Evolutionary conservation across 2,329 filamentous ascomycete species (phyloP).

Genomic region (Juglanconis sp.): DNA sequence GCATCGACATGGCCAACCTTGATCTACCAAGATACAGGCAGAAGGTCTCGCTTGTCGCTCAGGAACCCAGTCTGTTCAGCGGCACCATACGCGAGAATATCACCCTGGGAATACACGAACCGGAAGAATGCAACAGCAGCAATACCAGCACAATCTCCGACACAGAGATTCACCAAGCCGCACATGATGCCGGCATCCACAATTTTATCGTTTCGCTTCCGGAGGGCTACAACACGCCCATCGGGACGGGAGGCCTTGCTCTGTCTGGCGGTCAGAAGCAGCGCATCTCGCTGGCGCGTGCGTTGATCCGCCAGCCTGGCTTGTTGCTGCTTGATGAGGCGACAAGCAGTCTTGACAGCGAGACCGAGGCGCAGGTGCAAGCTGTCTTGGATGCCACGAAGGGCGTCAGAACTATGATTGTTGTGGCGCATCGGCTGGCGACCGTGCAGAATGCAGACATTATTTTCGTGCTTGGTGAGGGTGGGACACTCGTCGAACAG

Average conservation of each 20-base stretch:
- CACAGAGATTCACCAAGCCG: conserved; percentile 25
- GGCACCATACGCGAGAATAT: conserved; percentile 38
- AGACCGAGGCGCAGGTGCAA: conserved; percentile 53
- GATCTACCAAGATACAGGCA: conserved; percentile 43
- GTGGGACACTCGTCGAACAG: conserved; percentile 28
- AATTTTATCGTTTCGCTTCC: conserved; percentile 21
- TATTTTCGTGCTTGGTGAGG: conserved; percentile 36
- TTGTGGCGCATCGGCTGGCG: conserved; percentile 61
- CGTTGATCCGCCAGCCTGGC: conserved; percentile 7
- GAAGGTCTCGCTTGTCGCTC: conserved; percentile 53
- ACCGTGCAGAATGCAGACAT: conserved; percentile 44
- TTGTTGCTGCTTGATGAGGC: conserved; percentile 45
- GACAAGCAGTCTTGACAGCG: conserved; percentile 56
- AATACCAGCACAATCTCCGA: conserved; percentile 15
- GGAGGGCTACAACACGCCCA: conserved; percentile 13
- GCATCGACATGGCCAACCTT: conserved; percentile 52
- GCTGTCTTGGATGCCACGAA: conserved; percentile 36
- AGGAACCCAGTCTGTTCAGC: conserved; percentile 57
- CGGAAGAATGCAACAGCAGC: background rate
- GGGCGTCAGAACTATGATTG: conserved; percentile 59
- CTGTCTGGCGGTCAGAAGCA: conserved; percentile 17
- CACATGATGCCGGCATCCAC: conserved; percentile 28
- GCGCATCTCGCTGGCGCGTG: conserved; percentile 17
- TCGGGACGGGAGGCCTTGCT: conserved; percentile 13
- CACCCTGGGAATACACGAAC: conserved; percentile 26